phyloP scores from a whole-genome alignment of 306 rosid species.

The Vachellia pachyceras region DNA sequence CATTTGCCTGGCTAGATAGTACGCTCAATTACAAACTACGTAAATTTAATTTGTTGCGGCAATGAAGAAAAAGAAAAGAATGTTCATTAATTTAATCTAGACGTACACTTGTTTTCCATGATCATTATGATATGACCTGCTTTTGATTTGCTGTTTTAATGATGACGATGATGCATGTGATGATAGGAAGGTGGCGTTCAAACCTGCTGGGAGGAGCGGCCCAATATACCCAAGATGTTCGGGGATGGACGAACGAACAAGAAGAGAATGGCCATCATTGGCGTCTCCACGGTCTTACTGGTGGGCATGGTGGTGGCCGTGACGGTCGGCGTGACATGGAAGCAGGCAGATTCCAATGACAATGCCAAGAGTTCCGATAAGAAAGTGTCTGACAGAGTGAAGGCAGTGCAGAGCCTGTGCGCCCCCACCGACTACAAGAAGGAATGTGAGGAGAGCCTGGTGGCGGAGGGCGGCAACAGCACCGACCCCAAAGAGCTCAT shows the following conservation, averaged over 20 bases:
- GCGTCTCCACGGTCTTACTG: conserved; percentile 41
- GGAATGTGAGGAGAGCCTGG: conserved; percentile 59
- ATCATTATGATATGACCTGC: background rate
- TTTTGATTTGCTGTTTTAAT: background rate
- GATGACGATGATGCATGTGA: background rate
- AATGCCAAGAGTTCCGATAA: background rate
- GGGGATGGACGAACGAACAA: background rate
- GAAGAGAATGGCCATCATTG: conserved; percentile 12
- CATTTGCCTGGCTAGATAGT: background rate
- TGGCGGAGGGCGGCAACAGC: conserved; percentile 37
- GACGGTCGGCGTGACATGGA: conserved; percentile 40
- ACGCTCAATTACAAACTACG: background rate
- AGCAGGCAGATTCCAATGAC: background rate
- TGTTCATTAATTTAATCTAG: background rate
- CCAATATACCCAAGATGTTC: background rate
- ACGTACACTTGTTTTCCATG: background rate
- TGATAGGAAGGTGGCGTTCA: background rate
- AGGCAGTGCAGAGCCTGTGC: conserved; percentile 65
- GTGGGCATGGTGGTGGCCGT: conserved; percentile 54
- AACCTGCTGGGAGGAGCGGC: conserved; percentile 18
- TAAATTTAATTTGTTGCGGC: too few relatives aligned
- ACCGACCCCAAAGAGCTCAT: conserved; percentile 65
- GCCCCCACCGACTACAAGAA: conserved; percentile 59
- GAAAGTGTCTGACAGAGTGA: conserved; percentile 39
- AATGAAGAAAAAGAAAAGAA: too few relatives aligned